These are phyloP conservation scores for Saitozyma podzolica DNA, from an alignment of 768 basidiomycete genomes.

Conservation along the genomic window DNA sequence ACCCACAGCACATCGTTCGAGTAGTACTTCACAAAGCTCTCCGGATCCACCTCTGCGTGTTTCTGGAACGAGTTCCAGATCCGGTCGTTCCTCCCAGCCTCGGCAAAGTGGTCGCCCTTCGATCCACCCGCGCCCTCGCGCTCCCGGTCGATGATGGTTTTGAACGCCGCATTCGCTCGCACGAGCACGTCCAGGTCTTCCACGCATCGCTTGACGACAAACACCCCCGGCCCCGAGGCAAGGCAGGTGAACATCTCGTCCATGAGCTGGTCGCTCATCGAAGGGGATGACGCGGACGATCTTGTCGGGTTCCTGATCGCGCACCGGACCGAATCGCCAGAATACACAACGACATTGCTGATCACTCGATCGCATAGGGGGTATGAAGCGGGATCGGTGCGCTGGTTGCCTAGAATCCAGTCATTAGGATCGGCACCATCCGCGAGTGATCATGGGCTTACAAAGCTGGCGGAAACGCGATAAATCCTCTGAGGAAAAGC, in stretches of 20 bases:
- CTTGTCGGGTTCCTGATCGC: too few relatives aligned
- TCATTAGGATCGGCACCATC: too few relatives aligned
- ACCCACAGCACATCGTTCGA: conserved; percentile 1
- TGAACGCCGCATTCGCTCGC: too few relatives aligned
- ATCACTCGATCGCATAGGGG: too few relatives aligned
- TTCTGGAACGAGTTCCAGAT: conserved; percentile 1
- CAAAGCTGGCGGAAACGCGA: too few relatives aligned
- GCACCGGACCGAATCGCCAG: too few relatives aligned
- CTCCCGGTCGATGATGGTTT: conserved; percentile 4
- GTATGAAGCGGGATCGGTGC: too few relatives aligned
- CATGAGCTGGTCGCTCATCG: conserved; percentile 2
- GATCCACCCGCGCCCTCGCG: not conserved
- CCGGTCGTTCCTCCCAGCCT: not conserved
- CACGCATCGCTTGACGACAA: conserved; percentile 9
- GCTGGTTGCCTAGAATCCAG: too few relatives aligned
- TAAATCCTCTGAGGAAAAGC: too few relatives aligned
- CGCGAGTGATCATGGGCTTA: too few relatives aligned
- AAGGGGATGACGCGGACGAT: too few relatives aligned
- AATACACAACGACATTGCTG: too few relatives aligned
- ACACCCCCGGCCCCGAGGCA: conserved; percentile 18
- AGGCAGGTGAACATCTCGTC: conserved; percentile 12
- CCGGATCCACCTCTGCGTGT: not conserved
- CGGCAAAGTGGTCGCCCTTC: not conserved
- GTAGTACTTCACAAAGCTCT: conserved; percentile 1
- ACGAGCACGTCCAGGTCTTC: not conserved